A percentile compares a stretch with the other conserved stretches of the same genome.
phyloP scores from a whole-genome alignment of 495 filamentous ascomycete species.

The Acidiella bohemica region DNA sequence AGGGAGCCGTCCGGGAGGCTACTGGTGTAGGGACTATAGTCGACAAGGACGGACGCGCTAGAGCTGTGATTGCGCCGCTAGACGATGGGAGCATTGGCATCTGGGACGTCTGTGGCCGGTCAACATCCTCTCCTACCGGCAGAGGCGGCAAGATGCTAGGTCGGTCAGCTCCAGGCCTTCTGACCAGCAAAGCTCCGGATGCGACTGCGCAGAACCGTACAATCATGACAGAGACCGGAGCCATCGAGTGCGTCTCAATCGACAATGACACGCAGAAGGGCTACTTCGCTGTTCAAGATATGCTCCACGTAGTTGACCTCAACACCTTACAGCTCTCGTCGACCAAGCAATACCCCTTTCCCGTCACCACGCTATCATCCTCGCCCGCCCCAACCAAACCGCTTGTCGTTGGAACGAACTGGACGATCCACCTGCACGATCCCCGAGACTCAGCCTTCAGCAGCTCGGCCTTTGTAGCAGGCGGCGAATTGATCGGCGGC shows the following conservation, averaged over 20 bases:
- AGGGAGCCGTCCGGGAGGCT: conserved; percentile 32
- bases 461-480: conserved; percentile 24
- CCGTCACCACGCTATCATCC: conserved; percentile 71
- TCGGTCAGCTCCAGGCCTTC: conserved; percentile 48
- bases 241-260: conserved; percentile 72
- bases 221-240: conserved; percentile 47
- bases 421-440: conserved; percentile 76
- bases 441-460: conserved; percentile 38
- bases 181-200: conserved; percentile 29
- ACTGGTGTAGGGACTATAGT: conserved; percentile 55
- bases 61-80: conserved; percentile 61
- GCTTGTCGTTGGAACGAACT: conserved; percentile 72
- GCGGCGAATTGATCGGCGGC: conserved; percentile 29
- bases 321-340: conserved; percentile 58
- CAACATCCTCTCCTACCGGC: conserved; percentile 21
- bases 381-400: conserved; percentile 58
- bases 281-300: conserved; percentile 63
- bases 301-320: conserved; percentile 75
- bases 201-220: conserved; percentile 28
- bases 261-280: conserved; percentile 57
- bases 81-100: conserved; percentile 76
- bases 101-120: conserved; percentile 63
- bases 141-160: conserved; percentile 51
- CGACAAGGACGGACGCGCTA: conserved; percentile 32
- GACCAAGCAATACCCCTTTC: conserved; percentile 63